These are phyloP conservation scores for Torulaspora maleeae DNA, from an alignment of 805 yeast species.

Conservation along the genomic window DNA sequence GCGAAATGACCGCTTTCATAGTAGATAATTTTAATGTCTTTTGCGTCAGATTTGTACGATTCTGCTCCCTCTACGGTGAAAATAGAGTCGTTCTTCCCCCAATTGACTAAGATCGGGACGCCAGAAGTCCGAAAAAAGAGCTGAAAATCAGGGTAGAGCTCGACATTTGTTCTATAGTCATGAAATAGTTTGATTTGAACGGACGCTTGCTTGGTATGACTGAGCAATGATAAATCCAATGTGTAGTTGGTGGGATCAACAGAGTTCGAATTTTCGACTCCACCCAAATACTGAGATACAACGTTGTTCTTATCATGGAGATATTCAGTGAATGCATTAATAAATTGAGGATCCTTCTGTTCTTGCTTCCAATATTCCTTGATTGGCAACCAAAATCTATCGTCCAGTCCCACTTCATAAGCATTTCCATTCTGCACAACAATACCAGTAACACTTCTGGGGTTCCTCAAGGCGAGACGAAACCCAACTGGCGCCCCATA, in stretches of 20 bases:
- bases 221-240: constrained; percentile 33
- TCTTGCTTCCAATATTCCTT: constrained; percentile 33
- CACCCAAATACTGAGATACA: constrained; percentile 34
- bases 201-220: constrained; percentile 25
- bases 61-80: constrained; percentile 38
- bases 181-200: constrained; percentile 36
- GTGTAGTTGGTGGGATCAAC: constrained; percentile 36
- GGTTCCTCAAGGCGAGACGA: constrained; percentile 37
- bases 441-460: constrained; percentile 33
- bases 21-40: constrained; percentile 29
- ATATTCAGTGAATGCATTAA: constrained; percentile 14
- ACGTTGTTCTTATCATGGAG: constrained; percentile 22
- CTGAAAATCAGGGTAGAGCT: constrained; percentile 25
- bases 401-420: constrained; percentile 41
- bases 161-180: constrained; percentile 38
- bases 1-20: constrained; percentile 42
- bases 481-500: constrained; percentile 44
- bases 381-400: constrained; percentile 39
- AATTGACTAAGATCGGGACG: constrained; percentile 28
- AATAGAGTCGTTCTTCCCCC: constrained; percentile 42
- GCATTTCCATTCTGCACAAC: constrained; percentile 44
- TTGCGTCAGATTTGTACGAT: constrained; percentile 36
- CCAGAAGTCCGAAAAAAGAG: constrained; percentile 6
- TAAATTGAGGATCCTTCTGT: constrained; percentile 14
- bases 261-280: constrained; percentile 24